Percentiles rank a stretch among this genome's conserved stretches.
phyloP scores from a whole-genome alignment of 2,329 filamentous ascomycete genomes.

The Graphilbum fragrans region DNA sequence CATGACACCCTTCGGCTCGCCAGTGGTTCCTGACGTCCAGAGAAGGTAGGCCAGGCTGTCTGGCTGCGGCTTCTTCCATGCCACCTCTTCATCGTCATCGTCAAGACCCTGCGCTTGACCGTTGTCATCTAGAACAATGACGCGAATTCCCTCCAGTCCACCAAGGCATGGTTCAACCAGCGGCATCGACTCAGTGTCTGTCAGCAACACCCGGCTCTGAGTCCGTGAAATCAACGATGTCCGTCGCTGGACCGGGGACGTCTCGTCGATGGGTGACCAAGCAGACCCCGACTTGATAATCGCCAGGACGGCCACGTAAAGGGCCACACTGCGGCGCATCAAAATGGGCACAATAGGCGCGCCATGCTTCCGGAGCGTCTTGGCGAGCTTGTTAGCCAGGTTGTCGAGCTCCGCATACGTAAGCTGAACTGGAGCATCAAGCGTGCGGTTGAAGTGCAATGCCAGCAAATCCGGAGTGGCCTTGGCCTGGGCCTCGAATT shows the following conservation, averaged over 20 bases:
- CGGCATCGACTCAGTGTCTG: conserved; percentile 10
- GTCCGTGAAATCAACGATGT: conserved; percentile 24
- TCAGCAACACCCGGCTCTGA: conserved; percentile 16
- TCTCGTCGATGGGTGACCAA: conserved; percentile 43
- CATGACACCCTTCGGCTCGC: conserved; percentile 46
- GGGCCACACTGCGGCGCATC: conserved; percentile 23
- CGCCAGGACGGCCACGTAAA: conserved; percentile 39
- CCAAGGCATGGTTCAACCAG: conserved; percentile 1
- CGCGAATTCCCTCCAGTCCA: conserved; percentile 1
- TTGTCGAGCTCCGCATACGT: conserved; percentile 23
- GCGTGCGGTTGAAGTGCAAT: conserved; percentile 8
- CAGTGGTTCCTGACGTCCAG: conserved; percentile 47
- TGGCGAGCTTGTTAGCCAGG: conserved; percentile 19
- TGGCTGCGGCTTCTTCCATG: too few species aligned
- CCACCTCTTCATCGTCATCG: too few species aligned
- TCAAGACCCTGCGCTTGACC: too few species aligned
- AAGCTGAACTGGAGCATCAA: conserved; percentile 15
- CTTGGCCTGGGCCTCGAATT: conserved; percentile 14
- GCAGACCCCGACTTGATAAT: conserved; percentile 46
- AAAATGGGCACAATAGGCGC: conserved; percentile 22
- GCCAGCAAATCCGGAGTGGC: conserved; percentile 9
- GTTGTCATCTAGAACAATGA: conserved; percentile 18
- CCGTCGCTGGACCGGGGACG: conserved; percentile 23
- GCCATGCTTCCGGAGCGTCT: conserved; percentile 8
- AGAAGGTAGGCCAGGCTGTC: conserved; percentile 32